Conservation (phyloP, 148 eudicot species). For the Silene uniflora region DNA sequence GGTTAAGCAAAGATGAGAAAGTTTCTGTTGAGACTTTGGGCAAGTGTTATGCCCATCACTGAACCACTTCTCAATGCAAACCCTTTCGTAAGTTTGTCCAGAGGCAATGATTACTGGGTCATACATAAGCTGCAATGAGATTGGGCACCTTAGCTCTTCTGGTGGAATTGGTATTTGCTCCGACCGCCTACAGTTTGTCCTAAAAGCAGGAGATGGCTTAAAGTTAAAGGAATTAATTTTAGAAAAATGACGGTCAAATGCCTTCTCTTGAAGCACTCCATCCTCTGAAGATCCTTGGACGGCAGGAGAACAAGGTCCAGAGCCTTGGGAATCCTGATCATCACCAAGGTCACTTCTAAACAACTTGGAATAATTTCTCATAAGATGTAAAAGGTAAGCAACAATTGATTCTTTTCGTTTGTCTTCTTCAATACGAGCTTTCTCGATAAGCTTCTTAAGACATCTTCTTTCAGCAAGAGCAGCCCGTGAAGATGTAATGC, state of each 20-base stretch:
- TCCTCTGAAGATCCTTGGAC: conserved; percentile 64
- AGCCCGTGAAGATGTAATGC: conserved; percentile 89
- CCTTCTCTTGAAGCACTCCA: conserved; percentile 19
- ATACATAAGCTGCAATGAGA: conserved; percentile 94
- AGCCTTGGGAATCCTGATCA: conserved; percentile 96
- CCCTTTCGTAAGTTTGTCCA: conserved; percentile 91
- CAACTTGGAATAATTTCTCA: conserved; percentile 89
- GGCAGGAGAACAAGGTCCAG: conserved; percentile 96
- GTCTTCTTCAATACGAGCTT: conserved; percentile 84
- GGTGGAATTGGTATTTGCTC: conserved; percentile 80
- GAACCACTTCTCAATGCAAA: conserved; percentile 97
- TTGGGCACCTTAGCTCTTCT: conserved; percentile 93
- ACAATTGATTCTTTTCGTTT: conserved; percentile 92
- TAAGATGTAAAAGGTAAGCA: conserved; percentile 82
- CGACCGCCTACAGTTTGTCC: conserved; percentile 54
- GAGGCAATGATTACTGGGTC: conserved; percentile 96
- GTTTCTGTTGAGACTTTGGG: conserved; percentile 91
- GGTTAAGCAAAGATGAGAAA: conserved; percentile 74
- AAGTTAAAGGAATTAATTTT: conserved; percentile 83
- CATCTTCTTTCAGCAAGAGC: conserved; percentile 91
- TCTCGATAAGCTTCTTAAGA: conserved; percentile 78
- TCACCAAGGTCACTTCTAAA: conserved; percentile 86
- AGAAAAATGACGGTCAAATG: conserved; percentile 74
- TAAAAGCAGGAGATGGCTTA: conserved; percentile 41
- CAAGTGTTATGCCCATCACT: conserved; percentile 90